phyloP scores from a whole-genome alignment of 2,329 filamentous ascomycete genomes.

The Clonostachys solani region DNA sequence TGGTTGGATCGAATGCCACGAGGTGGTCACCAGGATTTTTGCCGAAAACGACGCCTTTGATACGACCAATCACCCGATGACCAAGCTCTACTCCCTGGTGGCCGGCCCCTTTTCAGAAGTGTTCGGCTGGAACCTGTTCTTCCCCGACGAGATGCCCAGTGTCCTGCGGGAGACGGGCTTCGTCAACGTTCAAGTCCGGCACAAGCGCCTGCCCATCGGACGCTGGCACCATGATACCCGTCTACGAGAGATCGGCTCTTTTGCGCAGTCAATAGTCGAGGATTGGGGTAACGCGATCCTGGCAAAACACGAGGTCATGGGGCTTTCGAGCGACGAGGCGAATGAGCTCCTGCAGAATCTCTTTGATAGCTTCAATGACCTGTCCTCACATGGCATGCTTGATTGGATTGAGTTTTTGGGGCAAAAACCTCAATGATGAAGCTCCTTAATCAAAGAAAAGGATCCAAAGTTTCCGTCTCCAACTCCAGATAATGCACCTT shows the following conservation, averaged over 20 bases:
- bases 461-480: too few relatives aligned
- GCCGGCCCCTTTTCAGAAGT: conserved; percentile 19
- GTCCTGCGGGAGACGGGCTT: conserved; percentile 25
- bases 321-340: conserved; percentile 25
- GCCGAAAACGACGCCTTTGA: conserved; percentile 3
- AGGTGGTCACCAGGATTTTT: conserved; percentile 9
- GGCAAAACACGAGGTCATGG: conserved; percentile 22
- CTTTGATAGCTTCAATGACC: conserved; percentile 22
- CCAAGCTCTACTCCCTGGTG: conserved; percentile 23
- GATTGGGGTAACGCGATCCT: conserved; percentile 27
- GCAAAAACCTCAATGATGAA: conserved; percentile 20
- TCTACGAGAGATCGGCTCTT: conserved; percentile 30
- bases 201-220: conserved; percentile 25
- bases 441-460: too few relatives aligned
- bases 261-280: conserved; percentile 25
- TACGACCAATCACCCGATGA: conserved; percentile 19
- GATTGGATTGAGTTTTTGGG: conserved; percentile 31
- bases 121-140: conserved; percentile 27
- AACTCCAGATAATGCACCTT: too few relatives aligned
- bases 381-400: conserved; percentile 22
- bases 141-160: conserved; percentile 17
- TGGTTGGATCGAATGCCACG: conserved; percentile 24
- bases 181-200: conserved; percentile 16
- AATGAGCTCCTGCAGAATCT: conserved; percentile 20
- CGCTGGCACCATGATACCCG: conserved; percentile 28